Evolutionary conservation across 1,139 yeast species (phyloP), one percentile per base, ranked within the genome.

Genomic region (Lodderomyces metapsilosis): DNA sequence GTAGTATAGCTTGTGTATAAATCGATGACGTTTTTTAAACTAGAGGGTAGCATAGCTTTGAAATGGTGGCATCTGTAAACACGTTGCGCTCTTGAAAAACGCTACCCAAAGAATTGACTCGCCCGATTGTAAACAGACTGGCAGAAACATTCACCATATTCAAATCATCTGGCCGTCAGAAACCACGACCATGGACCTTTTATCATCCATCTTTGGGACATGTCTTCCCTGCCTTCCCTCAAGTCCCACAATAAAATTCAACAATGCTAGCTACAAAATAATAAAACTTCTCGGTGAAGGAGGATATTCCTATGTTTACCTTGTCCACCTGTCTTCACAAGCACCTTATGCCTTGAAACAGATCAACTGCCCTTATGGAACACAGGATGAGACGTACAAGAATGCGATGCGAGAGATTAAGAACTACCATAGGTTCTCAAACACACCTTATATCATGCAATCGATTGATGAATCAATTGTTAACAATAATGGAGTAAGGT

Each of bases 221-320:
- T 71, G 76, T 46, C 61, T 74, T 30, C 71, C 80, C 17, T 72
- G 78, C 48, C 49, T 71, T 31, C 76, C 76, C 2, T 61, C 57
- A 34, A 59, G 70, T 7, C 84, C 85, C 0, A 66, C 64, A 10
- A 58, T 81, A 5, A 50, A 66, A n/a, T 71, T 83, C 46, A 80
- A 81, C 53, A 74, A 67, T 46, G 60, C 64, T 30, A 62, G 60
- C 35, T 81, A 78, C 59, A 68, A 62, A 48, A 84, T 91, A n/a
- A 64, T 80, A 39, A 76, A 80, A 47, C 71, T 91, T 17, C 65
- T 91, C 5, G 96, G 96, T 8, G 97, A 89, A 64, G 95, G 96
- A 1, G 95, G 95, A 5, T 86, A 86, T 56, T 83, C 95, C 1
- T 88, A 85, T 54, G 95, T 88, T n/a, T 91, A 91, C 56, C 68